Conservation (phyloP, 306 rosid species). For the Oxytropis ochrocephala region DNA sequence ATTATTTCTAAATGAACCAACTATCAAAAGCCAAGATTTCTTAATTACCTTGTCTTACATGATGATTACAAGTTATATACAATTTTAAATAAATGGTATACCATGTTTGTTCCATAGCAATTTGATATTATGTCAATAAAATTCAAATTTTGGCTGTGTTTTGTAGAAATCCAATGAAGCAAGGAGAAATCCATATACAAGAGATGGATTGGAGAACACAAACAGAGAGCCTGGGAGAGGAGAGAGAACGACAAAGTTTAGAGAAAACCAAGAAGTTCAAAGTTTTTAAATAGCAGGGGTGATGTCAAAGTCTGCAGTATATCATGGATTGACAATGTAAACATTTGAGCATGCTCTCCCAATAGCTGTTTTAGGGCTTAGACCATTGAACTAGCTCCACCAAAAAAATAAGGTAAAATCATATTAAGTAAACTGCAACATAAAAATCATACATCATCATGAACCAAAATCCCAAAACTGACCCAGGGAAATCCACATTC, state of each 20-base stretch:
- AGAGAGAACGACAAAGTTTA: not conserved
- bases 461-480: not conserved
- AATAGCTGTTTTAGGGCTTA: not conserved
- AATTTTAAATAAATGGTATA: not conserved
- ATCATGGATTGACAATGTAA: not conserved
- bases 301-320: not conserved
- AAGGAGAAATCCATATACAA: not conserved
- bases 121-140: not conserved
- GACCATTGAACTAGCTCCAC: not conserved
- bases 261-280: not conserved
- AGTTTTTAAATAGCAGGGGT: not conserved
- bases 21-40: not conserved
- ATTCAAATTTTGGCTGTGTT: not conserved
- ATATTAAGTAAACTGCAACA: constrained; percentile 2
- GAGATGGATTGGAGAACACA: not conserved
- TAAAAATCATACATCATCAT: not conserved
- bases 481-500: not conserved
- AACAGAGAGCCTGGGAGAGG: not conserved
- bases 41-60: not conserved
- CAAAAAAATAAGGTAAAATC: not conserved
- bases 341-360: not conserved
- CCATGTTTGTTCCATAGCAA: not conserved
- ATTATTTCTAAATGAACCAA: not conserved
- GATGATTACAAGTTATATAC: not conserved
- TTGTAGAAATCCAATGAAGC: not conserved